These are phyloP conservation scores for Pyrenochaeta sp. DNA, from an alignment of 2,329 filamentous ascomycete species.

Conservation along the genomic window DNA sequence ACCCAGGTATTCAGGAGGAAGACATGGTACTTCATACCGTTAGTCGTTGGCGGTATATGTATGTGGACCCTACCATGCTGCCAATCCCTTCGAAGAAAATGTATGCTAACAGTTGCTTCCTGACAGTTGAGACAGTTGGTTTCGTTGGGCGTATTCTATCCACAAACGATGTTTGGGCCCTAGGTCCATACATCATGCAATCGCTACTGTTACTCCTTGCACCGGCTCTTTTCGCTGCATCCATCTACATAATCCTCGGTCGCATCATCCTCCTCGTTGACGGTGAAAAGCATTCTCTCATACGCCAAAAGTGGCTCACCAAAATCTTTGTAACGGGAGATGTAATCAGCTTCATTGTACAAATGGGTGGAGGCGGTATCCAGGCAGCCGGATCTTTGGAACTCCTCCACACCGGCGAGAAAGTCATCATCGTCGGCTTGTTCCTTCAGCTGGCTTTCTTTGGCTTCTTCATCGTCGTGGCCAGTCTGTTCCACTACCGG, in stretches of 20 bases:
- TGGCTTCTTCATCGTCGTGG: conserved; percentile 53
- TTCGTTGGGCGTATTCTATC: conserved; percentile 51
- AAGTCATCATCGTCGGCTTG: conserved; percentile 34
- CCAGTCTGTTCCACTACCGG: conserved; percentile 15
- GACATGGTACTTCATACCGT: conserved; percentile 62
- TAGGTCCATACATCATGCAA: conserved; percentile 51
- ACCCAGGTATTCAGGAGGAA: conserved; percentile 53
- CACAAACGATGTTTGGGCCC: conserved; percentile 32
- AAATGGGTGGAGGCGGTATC: conserved; percentile 28
- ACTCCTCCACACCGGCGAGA: conserved; percentile 2
- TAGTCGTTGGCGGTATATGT: conserved; percentile 62
- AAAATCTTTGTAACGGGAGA: conserved; percentile 57
- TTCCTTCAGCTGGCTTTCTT: conserved; percentile 58
- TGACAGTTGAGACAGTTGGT: conserved; percentile 58
- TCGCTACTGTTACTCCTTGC: conserved; percentile 54
- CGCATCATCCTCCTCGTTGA: conserved; percentile 53
- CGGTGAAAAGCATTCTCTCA: conserved; percentile 50
- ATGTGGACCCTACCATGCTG: conserved; percentile 19
- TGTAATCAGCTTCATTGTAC: conserved; percentile 55
- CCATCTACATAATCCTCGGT: conserved; percentile 60
- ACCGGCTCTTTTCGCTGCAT: conserved; percentile 58
- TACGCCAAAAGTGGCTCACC: conserved; percentile 51
- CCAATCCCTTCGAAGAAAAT: neutral
- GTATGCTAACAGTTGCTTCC: neutral
- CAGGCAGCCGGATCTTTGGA: neutral